Evolutionary conservation across 768 basidiomycete genomes (phyloP).

Genomic region (Mycena indigotica): DNA sequence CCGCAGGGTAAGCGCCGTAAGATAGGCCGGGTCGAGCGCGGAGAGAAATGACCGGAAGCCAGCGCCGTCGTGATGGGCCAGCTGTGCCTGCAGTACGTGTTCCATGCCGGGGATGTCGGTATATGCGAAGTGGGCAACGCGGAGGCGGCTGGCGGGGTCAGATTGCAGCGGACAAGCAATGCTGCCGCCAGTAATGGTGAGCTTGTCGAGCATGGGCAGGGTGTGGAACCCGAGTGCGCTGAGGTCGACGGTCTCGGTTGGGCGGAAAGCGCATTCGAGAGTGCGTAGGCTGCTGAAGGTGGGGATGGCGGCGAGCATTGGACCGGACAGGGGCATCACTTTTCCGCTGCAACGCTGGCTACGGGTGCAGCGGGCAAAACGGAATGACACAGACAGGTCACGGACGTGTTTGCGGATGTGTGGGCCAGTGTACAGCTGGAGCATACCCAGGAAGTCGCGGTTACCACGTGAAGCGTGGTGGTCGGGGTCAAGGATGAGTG

Average conservation of each 20-base stretch:
- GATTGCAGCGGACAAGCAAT: neutral
- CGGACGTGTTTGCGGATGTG: slow-evolving; percentile 5
- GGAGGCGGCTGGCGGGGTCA: neutral
- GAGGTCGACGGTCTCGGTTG: slow-evolving; percentile 6
- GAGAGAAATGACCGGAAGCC: slow-evolving; percentile 11
- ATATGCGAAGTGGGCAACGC: slow-evolving; percentile 9
- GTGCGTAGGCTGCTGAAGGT: slow-evolving; percentile 3
- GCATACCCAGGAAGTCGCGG: neutral
- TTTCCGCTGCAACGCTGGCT: neutral
- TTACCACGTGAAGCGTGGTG: neutral
- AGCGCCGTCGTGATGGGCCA: neutral
- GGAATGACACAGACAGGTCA: slow-evolving; percentile 10
- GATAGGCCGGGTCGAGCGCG: slow-evolving; percentile 2
- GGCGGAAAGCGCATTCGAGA: slow-evolving; percentile 8
- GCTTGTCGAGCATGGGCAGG: slow-evolving; percentile 4
- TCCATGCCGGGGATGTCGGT: slow-evolving; percentile 9
- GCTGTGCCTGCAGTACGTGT: neutral
- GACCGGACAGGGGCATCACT: neutral
- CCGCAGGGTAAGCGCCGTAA: slow-evolving; percentile 2
- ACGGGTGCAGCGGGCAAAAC: slow-evolving; percentile 6
- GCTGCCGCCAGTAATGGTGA: slow-evolving; percentile 5
- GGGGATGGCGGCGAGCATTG: slow-evolving; percentile 4
- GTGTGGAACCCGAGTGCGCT: slow-evolving; percentile 6
- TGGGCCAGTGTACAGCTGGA: slow-evolving; percentile 3
- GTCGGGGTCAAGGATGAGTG: slow-evolving; percentile 9